These are phyloP conservation scores for Trichoderma asperellum DNA, from an alignment of 2,329 filamentous ascomycete species.

Conservation along the genomic window DNA sequence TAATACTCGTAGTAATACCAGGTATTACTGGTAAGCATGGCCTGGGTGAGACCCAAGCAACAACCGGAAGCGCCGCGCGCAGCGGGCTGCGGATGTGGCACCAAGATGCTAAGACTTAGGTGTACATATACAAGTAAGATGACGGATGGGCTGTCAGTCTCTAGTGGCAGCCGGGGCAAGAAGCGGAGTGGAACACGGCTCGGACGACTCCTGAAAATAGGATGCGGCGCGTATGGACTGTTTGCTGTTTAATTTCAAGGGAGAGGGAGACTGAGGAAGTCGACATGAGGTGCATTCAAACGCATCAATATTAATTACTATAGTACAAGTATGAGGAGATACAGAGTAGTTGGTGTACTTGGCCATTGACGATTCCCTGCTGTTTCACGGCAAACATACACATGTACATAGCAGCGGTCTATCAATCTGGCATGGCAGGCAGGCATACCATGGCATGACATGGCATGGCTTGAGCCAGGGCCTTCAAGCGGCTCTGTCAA, in stretches of 20 bases:
- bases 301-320: background rate
- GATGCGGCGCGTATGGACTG: background rate
- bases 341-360: background rate
- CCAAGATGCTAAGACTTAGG: conserved; percentile 20
- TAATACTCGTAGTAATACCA: background rate
- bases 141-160: conserved; percentile 16
- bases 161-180: conserved; percentile 11
- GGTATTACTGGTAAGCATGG: conserved; percentile 13
- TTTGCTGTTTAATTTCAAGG: conserved; percentile 10
- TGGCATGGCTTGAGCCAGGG: background rate
- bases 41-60: conserved; percentile 20
- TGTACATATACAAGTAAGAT: conserved; percentile 10
- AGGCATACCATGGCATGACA: background rate
- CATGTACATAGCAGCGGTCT: background rate
- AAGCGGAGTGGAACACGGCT: background rate
- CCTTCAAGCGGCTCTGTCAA: background rate
- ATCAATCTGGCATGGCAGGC: background rate
- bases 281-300: background rate
- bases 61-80: conserved; percentile 22
- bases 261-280: background rate
- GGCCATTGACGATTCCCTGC: background rate
- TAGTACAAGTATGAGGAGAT: too few species aligned
- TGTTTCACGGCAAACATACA: background rate
- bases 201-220: conserved; percentile 3
- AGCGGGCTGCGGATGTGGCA: conserved; percentile 22